Percentiles rank a stretch among this genome's conserved stretches.
Conservation (phyloP, 1,284 basidiomycete species). For the Trichosporon sp. region DNA sequence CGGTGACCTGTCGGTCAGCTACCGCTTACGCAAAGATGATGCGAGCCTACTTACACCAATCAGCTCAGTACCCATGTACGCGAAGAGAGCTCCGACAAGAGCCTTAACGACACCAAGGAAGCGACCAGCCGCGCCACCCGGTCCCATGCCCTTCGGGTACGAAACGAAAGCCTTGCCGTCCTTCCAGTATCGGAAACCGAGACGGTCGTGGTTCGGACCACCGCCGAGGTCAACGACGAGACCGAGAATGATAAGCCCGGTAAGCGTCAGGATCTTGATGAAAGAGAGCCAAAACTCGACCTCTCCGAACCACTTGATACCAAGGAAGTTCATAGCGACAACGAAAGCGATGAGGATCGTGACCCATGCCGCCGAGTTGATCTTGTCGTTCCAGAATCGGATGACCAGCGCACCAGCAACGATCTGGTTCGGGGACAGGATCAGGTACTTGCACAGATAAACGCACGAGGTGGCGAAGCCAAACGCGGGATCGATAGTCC, state of each 20-base stretch:
- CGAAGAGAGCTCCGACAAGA: conserved; percentile 37
- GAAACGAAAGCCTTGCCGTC: conserved; percentile 37
- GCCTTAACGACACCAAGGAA: conserved; percentile 61
- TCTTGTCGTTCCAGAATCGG: conserved; percentile 35
- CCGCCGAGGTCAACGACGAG: conserved; percentile 61
- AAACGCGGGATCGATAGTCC: conserved; percentile 37
- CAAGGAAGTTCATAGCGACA: conserved; percentile 59
- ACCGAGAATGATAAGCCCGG: conserved; percentile 59
- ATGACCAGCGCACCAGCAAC: conserved; percentile 46
- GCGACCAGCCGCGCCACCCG: conserved; percentile 47
- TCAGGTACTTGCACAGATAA: conserved; percentile 51
- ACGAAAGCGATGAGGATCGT: conserved; percentile 44
- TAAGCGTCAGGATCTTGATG: conserved; percentile 56
- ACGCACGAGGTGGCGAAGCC: conserved; percentile 37
- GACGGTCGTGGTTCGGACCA: conserved; percentile 58
- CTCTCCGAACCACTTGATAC: conserved; percentile 65
- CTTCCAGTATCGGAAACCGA: conserved; percentile 58
- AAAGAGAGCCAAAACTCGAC: conserved; percentile 55
- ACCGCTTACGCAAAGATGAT: neutral
- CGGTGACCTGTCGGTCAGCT: conserved; percentile 35
- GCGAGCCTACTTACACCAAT: conserved; percentile 31
- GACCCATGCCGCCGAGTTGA: conserved; percentile 43
- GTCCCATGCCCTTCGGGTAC: conserved; percentile 5
- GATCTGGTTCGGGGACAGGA: conserved; percentile 54
- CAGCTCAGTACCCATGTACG: conserved; percentile 60